These are phyloP conservation scores for Aspergillus oerlinghausenensis DNA, from an alignment of 2,329 filamentous ascomycete species.

Conservation along the genomic window DNA sequence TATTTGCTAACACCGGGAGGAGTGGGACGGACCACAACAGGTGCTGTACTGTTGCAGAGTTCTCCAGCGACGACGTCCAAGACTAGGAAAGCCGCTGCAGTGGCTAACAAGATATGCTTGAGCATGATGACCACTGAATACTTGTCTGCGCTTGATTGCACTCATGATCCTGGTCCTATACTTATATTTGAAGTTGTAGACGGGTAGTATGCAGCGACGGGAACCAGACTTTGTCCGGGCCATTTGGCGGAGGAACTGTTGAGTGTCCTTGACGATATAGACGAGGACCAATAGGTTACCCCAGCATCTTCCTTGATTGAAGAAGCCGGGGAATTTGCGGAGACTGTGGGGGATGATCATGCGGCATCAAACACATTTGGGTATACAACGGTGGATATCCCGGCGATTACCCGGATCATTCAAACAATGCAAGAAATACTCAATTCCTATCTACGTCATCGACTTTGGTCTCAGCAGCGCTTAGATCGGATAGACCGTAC, in stretches of 20 bases:
- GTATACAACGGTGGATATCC: neutral
- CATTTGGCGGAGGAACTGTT: neutral
- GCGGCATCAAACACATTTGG: neutral
- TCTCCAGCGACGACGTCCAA: no score
- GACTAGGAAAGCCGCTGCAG: no score
- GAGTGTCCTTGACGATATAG: neutral
- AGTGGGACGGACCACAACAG: no score
- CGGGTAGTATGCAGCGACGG: neutral
- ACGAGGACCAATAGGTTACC: neutral
- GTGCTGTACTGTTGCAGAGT: no score
- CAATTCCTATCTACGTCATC: neutral
- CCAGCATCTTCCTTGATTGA: neutral
- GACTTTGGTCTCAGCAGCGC: neutral
- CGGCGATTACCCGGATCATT: neutral
- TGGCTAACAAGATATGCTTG: no score
- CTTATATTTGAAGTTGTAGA: neutral
- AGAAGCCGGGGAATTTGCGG: neutral
- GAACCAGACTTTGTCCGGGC: neutral
- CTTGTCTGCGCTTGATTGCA: neutral
- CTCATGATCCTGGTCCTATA: neutral
- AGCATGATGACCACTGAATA: no score
- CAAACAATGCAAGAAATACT: neutral
- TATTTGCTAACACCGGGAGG: no score
- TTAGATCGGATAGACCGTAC: neutral
- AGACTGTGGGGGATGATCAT: neutral